Percentiles rank a stretch among this genome's conserved stretches.
Evolutionary conservation across 225 moss, liverwort and hornwort species (phyloP).

Genomic region (Straminergon stramineum): DNA sequence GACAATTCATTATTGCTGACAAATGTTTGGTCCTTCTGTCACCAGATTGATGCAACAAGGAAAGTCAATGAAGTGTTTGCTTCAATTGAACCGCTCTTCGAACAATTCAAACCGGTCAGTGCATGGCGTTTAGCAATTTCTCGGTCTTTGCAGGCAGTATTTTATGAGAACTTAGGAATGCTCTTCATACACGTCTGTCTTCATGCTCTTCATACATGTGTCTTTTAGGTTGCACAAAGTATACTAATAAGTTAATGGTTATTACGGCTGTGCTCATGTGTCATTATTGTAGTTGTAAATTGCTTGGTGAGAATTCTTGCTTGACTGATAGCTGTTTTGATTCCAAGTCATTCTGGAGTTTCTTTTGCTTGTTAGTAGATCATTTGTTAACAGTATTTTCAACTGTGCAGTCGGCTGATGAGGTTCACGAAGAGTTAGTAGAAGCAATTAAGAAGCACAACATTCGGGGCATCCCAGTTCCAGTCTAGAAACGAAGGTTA

Average conservation of each 20-base stretch:
- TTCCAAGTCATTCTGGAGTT: neutral
- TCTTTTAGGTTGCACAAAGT: neutral
- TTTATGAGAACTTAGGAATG: neutral
- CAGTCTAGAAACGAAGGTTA: constrained; percentile 10
- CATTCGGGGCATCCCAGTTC: constrained; percentile 21
- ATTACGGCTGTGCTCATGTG: neutral
- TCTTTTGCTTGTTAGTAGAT: neutral
- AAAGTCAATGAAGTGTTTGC: constrained; percentile 56
- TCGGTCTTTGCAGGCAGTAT: neutral
- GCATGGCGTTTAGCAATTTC: neutral
- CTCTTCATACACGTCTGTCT: neutral
- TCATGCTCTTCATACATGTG: neutral
- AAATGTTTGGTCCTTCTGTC: neutral
- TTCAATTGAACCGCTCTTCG: constrained; percentile 55
- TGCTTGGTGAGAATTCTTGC: neutral
- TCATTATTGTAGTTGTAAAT: neutral
- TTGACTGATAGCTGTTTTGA: neutral
- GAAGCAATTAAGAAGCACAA: constrained; percentile 36
- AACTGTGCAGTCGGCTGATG: constrained; percentile 6
- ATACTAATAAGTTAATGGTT: neutral
- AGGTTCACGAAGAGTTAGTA: constrained; percentile 18
- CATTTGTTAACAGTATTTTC: neutral
- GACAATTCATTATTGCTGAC: neutral
- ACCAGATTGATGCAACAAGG: constrained; percentile 65
- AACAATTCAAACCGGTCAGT: constrained; percentile 53